Percentiles rank a stretch among this genome's conserved stretches.
Evolutionary conservation across 2,329 filamentous ascomycete species (phyloP).

Genomic region (Didymellaceae sp.): DNA sequence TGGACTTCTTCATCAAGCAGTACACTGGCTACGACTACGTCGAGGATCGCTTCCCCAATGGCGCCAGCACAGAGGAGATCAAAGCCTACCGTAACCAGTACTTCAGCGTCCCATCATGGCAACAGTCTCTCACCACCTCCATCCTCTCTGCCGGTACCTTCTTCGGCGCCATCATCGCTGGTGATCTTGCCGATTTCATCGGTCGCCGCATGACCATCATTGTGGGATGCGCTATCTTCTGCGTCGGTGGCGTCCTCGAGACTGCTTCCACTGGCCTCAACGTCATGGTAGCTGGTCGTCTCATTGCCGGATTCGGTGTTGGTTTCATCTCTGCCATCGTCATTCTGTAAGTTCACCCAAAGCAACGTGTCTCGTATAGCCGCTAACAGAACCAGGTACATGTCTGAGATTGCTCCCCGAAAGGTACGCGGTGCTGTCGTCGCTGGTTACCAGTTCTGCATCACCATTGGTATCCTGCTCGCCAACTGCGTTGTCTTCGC

Average conservation of each 20-base stretch:
- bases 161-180: constrained; percentile 69
- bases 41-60: constrained; percentile 47
- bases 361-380: not conserved
- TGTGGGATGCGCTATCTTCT: constrained; percentile 67
- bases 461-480: constrained; percentile 79
- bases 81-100: constrained; percentile 64
- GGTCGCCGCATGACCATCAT: constrained; percentile 72
- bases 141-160: constrained; percentile 81
- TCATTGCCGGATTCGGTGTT: constrained; percentile 77
- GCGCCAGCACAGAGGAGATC: constrained; percentile 63
- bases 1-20: constrained; percentile 49
- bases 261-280: constrained; percentile 65
- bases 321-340: constrained; percentile 72
- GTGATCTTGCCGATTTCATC: constrained; percentile 67
- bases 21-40: constrained; percentile 44
- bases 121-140: constrained; percentile 70
- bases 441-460: constrained; percentile 80
- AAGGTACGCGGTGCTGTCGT: constrained; percentile 82
- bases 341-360: constrained; percentile 53
- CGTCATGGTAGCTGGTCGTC: constrained; percentile 72
- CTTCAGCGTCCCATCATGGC: constrained; percentile 40
- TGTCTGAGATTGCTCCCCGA: constrained; percentile 75
- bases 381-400: constrained; percentile 62
- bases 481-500: constrained; percentile 79
- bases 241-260: constrained; percentile 62